Base-by-base conservation (phyloP, 352 stramenopile species). In the Plasmopara viticola region DNA sequence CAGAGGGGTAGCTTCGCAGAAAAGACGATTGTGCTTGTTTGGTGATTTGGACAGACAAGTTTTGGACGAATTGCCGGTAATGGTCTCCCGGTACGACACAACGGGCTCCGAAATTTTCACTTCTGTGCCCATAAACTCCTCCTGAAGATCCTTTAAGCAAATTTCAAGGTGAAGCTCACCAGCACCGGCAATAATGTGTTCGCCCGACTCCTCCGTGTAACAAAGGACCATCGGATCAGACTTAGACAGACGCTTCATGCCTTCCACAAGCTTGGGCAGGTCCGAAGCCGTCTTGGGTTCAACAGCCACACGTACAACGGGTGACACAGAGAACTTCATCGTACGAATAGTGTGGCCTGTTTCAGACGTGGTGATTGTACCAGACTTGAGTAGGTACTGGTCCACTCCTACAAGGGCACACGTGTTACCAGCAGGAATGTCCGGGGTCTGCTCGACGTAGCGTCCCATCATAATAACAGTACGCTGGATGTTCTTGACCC, bases 11-110 rank as follows among this genome's bases (percentile, higher is more conserved):
- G 85, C 95, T 50, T 97, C 90, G 62, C 97, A 94, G 81, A 99
- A 99, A 18, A 99, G 89, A 96, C 96, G 93, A 81, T 99, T 99
- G 93, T 99, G 97, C 84, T 99, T 99, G 95, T 99, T 99, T 41
- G 97, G 94, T 60, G 96, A 99, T 93, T 99, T 99, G 54, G 96
- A 98, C 59, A 99, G 76, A 69, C 93, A 98, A 56, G 90, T 97
- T 73, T 98, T 90, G 46, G 72, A 84, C 57, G 96, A 99, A 60
- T 97, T 93, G n/a, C 65, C 84, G 39, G 82, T 96, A 62, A 98
- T 91, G 44, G 97, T 99, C 80, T 99, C 97, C 80, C 97, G 92
- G 95, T 98, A 99, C 33, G 96, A 98, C 37, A 99, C 97, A 52
- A 99, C 96, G 29, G 97, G 97, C 65, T 99, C 95, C 44, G 96